These are phyloP conservation scores for Cucurbitaria berberidis DNA, from an alignment of 2,329 filamentous ascomycete genomes.

Conservation along the genomic window DNA sequence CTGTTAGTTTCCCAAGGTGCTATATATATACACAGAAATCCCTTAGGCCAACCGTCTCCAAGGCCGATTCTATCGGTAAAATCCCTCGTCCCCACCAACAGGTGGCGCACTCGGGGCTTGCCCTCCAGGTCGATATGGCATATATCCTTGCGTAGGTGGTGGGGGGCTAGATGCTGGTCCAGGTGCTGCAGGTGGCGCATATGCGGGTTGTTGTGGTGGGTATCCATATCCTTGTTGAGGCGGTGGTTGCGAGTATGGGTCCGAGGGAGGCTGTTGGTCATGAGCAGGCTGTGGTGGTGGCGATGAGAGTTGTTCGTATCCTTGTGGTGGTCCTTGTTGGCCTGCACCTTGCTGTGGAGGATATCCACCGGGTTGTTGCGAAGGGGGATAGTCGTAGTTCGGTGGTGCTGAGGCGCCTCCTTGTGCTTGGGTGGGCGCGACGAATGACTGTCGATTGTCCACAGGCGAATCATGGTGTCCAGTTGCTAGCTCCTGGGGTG, in stretches of 20 bases:
- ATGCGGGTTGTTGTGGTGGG: constrained; percentile 40
- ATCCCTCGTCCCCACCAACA: constrained; percentile 43
- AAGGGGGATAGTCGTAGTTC: constrained; percentile 36
- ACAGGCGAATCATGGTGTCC: constrained; percentile 55
- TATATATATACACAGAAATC: background rate
- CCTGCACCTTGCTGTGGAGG: constrained; percentile 32
- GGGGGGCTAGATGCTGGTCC: constrained; percentile 30
- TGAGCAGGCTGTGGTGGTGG: constrained; percentile 29
- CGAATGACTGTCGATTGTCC: constrained; percentile 52
- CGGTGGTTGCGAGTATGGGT: constrained; percentile 38
- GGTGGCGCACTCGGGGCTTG: constrained; percentile 38
- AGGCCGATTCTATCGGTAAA: constrained; percentile 29
- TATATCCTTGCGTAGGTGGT: constrained; percentile 32
- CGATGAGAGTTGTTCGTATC: constrained; percentile 38
- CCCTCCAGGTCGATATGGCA: constrained; percentile 44
- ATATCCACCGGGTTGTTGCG: constrained; percentile 28
- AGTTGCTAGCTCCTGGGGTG: constrained; percentile 56
- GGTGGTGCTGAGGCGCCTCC: constrained; percentile 36
- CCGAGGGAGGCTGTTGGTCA: constrained; percentile 34
- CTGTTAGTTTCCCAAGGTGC: background rate
- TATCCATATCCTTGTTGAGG: constrained; percentile 38
- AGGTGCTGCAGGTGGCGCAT: constrained; percentile 42
- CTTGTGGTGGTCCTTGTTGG: constrained; percentile 21
- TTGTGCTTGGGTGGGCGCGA: constrained; percentile 29
- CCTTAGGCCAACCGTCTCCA: background rate